Conservation (phyloP, 768 basidiomycete species). For the Lactarius evosmus region DNA sequence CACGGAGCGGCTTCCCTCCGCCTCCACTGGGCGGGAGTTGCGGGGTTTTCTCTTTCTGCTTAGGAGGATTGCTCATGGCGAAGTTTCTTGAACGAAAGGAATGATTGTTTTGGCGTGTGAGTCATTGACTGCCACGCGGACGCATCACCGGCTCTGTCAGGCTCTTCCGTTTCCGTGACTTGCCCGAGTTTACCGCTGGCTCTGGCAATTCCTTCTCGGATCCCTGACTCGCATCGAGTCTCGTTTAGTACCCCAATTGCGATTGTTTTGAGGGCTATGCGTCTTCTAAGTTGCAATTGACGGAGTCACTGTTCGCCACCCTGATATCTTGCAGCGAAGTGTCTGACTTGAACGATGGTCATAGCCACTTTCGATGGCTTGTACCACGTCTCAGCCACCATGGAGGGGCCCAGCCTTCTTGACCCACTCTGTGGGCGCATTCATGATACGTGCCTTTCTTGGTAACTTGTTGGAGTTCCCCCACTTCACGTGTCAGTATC, state of each 20-base stretch:
- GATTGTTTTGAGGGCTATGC: background rate
- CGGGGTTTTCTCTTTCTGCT: constrained; percentile 16
- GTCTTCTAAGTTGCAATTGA: background rate
- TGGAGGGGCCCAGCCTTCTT: background rate
- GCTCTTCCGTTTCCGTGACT: background rate
- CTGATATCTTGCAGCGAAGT: constrained; percentile 2
- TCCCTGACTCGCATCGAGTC: background rate
- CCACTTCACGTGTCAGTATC: constrained; percentile 20
- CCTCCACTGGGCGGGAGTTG: constrained; percentile 13
- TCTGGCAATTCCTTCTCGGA: background rate
- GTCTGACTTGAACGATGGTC: background rate
- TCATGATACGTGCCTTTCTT: background rate
- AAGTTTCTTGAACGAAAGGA: background rate
- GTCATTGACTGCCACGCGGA: background rate
- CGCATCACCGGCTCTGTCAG: background rate
- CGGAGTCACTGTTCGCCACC: background rate
- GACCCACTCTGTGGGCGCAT: background rate
- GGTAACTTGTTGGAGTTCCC: background rate
- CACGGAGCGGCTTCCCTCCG: constrained; percentile 47
- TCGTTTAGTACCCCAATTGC: background rate
- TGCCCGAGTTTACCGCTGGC: background rate
- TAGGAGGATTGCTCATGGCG: constrained; percentile 8
- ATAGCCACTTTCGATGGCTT: background rate
- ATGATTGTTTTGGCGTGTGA: background rate
- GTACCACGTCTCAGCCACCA: background rate